phyloP scores from a whole-genome alignment of 148 eudicot species.

The Pharnaceum exiguum region DNA sequence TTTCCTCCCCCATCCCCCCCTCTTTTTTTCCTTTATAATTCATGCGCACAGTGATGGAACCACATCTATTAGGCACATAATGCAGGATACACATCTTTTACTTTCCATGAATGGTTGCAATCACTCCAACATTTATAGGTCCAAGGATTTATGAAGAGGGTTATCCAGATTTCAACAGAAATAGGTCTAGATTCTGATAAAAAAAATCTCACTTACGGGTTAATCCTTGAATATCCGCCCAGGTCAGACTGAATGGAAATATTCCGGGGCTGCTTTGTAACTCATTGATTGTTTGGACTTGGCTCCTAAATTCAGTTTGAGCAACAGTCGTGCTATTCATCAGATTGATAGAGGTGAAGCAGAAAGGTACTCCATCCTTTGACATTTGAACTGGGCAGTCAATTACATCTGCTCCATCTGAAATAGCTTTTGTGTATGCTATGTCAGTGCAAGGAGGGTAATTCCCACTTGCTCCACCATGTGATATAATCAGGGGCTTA shows the following conservation, averaged over 20 bases:
- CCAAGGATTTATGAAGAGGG: no score
- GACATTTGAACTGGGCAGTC: slow-evolving; percentile 92
- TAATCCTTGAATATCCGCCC: slow-evolving; percentile 63
- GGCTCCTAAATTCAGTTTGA: slow-evolving; percentile 38
- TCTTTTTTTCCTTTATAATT: no score
- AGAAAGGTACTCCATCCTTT: slow-evolving; percentile 76
- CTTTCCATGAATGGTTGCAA: no score
- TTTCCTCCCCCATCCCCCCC: no score
- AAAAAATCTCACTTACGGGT: slow-evolving; percentile 84
- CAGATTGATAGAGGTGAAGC: slow-evolving; percentile 70
- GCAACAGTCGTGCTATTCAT: slow-evolving; percentile 48
- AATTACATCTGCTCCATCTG: slow-evolving; percentile 80
- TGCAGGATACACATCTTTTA: no score
- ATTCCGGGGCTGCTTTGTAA: slow-evolving; percentile 52
- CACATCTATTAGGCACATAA: no score
- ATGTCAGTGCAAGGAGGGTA: slow-evolving; percentile 82
- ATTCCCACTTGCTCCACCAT: slow-evolving; percentile 85
- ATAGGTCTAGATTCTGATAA: no score
- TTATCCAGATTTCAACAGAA: no score
- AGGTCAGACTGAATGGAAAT: slow-evolving; percentile 62
- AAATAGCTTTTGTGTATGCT: slow-evolving; percentile 63
- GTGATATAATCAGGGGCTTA: slow-evolving; percentile 56
- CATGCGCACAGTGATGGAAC: no score
- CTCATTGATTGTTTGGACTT: slow-evolving; percentile 31
- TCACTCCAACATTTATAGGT: no score